Evolutionary conservation across 225 moss, liverwort and hornwort genomes (phyloP), one percentile per base, ranked within the genome.

Genomic region (Thuidium tamariscinum): DNA sequence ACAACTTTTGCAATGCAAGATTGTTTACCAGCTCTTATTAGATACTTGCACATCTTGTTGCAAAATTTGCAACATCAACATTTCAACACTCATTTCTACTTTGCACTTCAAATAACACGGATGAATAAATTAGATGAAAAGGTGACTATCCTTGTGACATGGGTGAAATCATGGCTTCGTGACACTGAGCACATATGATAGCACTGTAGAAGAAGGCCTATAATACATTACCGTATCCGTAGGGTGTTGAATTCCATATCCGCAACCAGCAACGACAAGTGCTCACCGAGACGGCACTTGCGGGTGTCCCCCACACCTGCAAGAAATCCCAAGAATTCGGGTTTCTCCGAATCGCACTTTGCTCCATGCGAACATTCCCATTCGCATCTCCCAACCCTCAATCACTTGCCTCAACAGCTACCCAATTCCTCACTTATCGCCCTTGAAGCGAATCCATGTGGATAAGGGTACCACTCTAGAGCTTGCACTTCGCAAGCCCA

Each of bases 1-100:
- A 20, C 6, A 66, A 4, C 5, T 67, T 67, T 22, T 67, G 5
- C 1, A 22, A 2, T 0, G 0, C 2, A 15, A 0, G 5, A 42
- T 70, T 27, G 16, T 27, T 42, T 22, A 16, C 27, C 9, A 70
- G 15, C 1, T 42, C 5, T 42, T 27, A 9, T 16, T 27, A 44
- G 5, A 42, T 16, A 44, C 5, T 70, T 42, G 22, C 44, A 27
- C 6, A 11, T 23, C 13, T 1, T 0, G 0, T 25, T 25, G 25
- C 19, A 25, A 68, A 41, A 68, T 2, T 68, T 23, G 25, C 13
- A 25, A 23, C 26, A 42, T 15, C 42, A 42, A 36, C 1, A 0
- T 3, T 67, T 7, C 68, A 68, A 69, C 14, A 41, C 14, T 0
- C 0, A 4, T 2, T 46, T 6, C 10, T 16, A 29, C 10, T 25